Conservation (phyloP, 352 stramenopile genomes). For the Pythium phragmitis region DNA sequence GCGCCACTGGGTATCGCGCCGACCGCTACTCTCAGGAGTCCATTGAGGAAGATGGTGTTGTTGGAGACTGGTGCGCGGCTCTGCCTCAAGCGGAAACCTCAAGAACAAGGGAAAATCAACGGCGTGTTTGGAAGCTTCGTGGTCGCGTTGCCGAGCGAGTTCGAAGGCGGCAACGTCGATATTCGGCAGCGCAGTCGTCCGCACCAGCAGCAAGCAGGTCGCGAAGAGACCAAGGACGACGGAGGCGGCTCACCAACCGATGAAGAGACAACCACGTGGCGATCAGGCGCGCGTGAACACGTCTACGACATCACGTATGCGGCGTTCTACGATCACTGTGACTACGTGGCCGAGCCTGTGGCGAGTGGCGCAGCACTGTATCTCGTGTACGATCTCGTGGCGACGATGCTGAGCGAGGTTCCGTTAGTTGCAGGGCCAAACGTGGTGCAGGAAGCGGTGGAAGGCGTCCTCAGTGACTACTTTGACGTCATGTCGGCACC, state of each 20-base stretch:
- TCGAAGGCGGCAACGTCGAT: neutral
- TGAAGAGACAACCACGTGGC: neutral
- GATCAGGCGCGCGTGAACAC: neutral
- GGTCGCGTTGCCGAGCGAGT: neutral
- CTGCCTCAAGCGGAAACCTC: neutral
- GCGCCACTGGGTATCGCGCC: neutral
- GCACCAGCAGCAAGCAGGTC: too few species aligned
- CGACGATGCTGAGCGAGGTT: neutral
- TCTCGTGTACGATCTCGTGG: conserved; percentile 17
- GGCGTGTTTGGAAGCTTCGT: neutral
- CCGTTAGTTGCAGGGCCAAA: neutral
- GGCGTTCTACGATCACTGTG: conserved; percentile 1
- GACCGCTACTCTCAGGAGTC: neutral
- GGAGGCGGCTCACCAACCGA: neutral
- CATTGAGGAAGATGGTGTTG: neutral
- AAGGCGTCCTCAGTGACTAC: neutral
- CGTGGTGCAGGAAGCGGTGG: neutral
- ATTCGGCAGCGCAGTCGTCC: neutral
- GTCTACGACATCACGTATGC: neutral
- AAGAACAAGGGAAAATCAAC: neutral
- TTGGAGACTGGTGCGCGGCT: neutral
- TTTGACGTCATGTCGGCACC: neutral
- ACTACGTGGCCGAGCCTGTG: neutral
- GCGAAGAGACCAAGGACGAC: neutral
- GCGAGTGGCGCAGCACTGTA: neutral